Percentiles rank a stretch among this genome's conserved stretches.
Conservation (phyloP, 2,329 filamentous ascomycete genomes). For the Trichoderma citrinoviride region DNA sequence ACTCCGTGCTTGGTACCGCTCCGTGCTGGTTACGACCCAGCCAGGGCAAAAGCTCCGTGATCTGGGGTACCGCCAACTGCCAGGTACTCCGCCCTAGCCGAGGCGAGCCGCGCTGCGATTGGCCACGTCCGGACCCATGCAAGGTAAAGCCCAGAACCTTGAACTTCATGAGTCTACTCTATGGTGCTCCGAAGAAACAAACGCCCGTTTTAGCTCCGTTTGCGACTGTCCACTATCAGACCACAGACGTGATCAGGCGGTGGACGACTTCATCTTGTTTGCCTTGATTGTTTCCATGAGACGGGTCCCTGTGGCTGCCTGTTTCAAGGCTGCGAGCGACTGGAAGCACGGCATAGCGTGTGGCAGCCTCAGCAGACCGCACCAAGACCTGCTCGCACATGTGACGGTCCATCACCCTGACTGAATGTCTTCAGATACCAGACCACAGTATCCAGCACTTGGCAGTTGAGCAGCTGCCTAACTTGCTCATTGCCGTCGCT, state of each 20-base stretch:
- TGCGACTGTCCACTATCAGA: neutral
- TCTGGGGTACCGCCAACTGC: neutral
- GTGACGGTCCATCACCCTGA: neutral
- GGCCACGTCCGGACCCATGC: neutral
- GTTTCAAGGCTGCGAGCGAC: neutral
- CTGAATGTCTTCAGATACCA: too few relatives aligned
- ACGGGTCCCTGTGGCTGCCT: neutral
- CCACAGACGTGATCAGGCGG: conserved; percentile 8
- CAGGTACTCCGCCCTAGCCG: conserved; percentile 3
- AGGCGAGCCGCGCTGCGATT: neutral
- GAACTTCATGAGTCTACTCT: neutral
- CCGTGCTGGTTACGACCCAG: neutral
- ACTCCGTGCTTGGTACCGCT: neutral
- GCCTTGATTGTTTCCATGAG: neutral
- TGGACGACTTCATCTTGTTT: neutral
- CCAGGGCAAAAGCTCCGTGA: neutral
- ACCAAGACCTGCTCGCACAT: neutral
- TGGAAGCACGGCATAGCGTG: neutral
- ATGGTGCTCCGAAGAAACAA: neutral
- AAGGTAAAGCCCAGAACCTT: neutral
- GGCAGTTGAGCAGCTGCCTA: too few relatives aligned
- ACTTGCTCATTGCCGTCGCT: too few relatives aligned
- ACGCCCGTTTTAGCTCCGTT: neutral
- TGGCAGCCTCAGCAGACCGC: neutral
- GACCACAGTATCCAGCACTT: too few relatives aligned